phyloP scores from a whole-genome alignment of 768 basidiomycete genomes.

The Pleurotus tuber-regium region DNA sequence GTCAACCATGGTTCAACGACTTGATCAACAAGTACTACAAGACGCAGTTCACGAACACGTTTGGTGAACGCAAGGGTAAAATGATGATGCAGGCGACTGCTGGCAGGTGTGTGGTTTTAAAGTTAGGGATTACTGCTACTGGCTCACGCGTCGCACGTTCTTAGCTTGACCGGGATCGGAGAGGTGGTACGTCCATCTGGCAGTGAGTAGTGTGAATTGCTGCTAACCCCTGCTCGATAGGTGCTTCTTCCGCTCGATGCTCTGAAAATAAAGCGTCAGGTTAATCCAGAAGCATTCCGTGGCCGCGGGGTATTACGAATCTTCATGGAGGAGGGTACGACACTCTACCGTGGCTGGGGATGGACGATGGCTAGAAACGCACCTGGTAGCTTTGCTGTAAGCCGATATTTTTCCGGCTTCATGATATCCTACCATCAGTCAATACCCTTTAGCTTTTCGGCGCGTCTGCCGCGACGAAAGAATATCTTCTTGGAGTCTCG shows the following conservation, averaged over 20 bases:
- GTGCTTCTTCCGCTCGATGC: slow-evolving; percentile 95
- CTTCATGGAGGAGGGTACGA: slow-evolving; percentile 81
- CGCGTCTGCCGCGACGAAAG: slow-evolving; percentile 92
- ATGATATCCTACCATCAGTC: neutral
- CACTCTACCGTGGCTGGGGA: slow-evolving; percentile 96
- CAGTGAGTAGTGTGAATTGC: neutral
- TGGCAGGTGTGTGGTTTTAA: slow-evolving; percentile 62
- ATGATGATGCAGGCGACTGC: slow-evolving; percentile 95
- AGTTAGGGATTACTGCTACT: neutral
- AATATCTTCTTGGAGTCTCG: slow-evolving; percentile 82
- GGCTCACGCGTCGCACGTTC: neutral
- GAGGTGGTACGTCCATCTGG: slow-evolving; percentile 72
- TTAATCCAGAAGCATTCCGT: slow-evolving; percentile 97
- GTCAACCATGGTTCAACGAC: slow-evolving; percentile 98
- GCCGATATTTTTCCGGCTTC: slow-evolving; percentile 24
- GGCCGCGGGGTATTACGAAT: slow-evolving; percentile 90
- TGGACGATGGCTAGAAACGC: slow-evolving; percentile 99
- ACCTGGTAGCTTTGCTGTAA: slow-evolving; percentile 90
- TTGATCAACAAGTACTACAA: slow-evolving; percentile 81
- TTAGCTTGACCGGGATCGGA: slow-evolving; percentile 77
- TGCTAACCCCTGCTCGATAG: too few species aligned
- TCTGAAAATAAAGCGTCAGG: slow-evolving; percentile 98
- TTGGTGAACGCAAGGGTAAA: slow-evolving; percentile 94
- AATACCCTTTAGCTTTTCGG: slow-evolving; percentile 80
- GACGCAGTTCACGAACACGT: slow-evolving; percentile 72